These are phyloP conservation scores for Dothidotthia symphoricarpi DNA, from an alignment of 2,329 filamentous ascomycete genomes.

Conservation along the genomic window DNA sequence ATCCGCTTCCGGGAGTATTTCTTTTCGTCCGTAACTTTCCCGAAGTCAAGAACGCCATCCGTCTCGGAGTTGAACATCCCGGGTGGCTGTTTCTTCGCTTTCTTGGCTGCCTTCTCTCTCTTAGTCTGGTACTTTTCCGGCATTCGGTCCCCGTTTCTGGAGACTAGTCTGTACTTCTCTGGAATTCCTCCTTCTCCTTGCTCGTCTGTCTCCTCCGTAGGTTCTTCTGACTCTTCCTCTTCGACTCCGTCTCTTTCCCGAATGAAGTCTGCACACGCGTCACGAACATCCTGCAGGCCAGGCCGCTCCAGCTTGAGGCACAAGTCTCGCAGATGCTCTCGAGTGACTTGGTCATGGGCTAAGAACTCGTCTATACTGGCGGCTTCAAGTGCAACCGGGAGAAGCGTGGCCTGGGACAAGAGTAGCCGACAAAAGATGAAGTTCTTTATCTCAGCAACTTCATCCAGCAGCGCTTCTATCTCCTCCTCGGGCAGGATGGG, in stretches of 20 bases:
- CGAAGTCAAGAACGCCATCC: slow-evolving; percentile 37
- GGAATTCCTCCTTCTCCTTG: slow-evolving; percentile 7
- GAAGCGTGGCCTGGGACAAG: slow-evolving; percentile 47
- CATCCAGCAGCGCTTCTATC: slow-evolving; percentile 43
- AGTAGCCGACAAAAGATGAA: slow-evolving; percentile 52
- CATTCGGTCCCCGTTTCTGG: slow-evolving; percentile 6
- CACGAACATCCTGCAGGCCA: slow-evolving; percentile 50
- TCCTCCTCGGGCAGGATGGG: slow-evolving; percentile 46
- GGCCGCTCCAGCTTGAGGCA: slow-evolving; percentile 52
- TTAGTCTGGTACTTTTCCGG: slow-evolving; percentile 29
- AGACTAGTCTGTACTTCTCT: slow-evolving; percentile 8
- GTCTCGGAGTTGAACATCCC: slow-evolving; percentile 7
- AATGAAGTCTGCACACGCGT: slow-evolving; percentile 53
- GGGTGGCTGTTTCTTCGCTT: slow-evolving; percentile 4
- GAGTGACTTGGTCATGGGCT: slow-evolving; percentile 43
- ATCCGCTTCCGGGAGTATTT: slow-evolving; percentile 41
- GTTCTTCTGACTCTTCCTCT: slow-evolving; percentile 26
- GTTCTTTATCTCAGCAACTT: slow-evolving; percentile 52
- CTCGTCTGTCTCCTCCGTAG: slow-evolving; percentile 19
- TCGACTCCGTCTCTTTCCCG: slow-evolving; percentile 43
- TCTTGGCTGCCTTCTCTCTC: slow-evolving; percentile 34
- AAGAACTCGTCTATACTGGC: slow-evolving; percentile 50
- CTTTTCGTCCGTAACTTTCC: slow-evolving; percentile 36
- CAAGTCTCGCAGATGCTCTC: slow-evolving; percentile 48
- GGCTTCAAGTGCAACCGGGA: slow-evolving; percentile 48